Conservation (phyloP, 2,329 filamentous ascomycete genomes). For the Scedosporium aurantiacum region DNA sequence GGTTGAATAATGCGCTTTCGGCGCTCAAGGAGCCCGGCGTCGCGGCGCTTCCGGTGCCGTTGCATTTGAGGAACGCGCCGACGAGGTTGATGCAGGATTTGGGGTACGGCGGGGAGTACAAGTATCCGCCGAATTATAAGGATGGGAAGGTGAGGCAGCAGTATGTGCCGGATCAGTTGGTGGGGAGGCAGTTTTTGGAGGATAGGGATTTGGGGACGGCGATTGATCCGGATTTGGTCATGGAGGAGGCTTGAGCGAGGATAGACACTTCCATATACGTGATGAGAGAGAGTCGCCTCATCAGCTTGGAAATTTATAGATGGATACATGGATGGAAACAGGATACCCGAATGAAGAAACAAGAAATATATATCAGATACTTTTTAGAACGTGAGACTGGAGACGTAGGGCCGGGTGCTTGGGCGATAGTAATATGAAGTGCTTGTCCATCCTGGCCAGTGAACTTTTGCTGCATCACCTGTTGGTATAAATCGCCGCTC, state of each 20-base stretch:
- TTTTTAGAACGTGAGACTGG: neutral
- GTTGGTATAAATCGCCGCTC: too few relatives aligned
- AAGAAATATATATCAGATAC: neutral
- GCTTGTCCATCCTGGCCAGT: neutral
- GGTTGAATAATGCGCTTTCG: conserved; percentile 66
- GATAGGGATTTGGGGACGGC: conserved; percentile 68
- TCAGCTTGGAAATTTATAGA: neutral
- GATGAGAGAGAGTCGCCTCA: neutral
- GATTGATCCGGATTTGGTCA: conserved; percentile 56
- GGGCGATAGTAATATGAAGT: neutral
- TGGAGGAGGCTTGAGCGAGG: neutral
- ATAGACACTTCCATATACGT: too few relatives aligned
- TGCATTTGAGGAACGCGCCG: conserved; percentile 85
- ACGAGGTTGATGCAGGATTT: conserved; percentile 88
- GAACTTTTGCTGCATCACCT: neutral
- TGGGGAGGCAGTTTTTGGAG: conserved; percentile 65
- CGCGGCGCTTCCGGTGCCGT: conserved; percentile 68
- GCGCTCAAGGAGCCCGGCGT: conserved; percentile 75
- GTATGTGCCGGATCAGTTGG: conserved; percentile 72
- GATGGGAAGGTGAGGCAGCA: conserved; percentile 76
- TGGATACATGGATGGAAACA: neutral
- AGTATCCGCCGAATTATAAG: conserved; percentile 87
- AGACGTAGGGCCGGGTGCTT: too few relatives aligned
- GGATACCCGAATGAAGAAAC: neutral
- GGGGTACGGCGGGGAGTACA: conserved; percentile 84